phyloP scores from a whole-genome alignment of 495 filamentous ascomycete species.

The Xylaria intraflava region DNA sequence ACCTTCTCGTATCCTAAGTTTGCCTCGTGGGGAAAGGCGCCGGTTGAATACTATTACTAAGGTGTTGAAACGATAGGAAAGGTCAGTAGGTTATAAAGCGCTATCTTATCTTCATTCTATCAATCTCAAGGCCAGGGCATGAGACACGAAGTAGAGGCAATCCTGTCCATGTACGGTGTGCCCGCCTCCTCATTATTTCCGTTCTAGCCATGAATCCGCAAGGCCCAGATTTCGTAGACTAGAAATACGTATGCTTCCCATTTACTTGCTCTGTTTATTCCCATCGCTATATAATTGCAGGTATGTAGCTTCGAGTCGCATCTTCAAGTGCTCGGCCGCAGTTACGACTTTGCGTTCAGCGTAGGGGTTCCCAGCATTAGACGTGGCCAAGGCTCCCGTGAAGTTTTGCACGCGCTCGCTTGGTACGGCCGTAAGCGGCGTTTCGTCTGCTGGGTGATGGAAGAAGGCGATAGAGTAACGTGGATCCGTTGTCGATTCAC shows the following conservation, averaged over 20 bases:
- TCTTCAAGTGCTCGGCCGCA: conserved; percentile 74
- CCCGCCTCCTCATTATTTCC: too few species aligned
- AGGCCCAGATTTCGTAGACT: not conserved
- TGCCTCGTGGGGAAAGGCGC: too few species aligned
- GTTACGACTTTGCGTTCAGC: conserved; percentile 59
- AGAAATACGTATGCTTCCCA: not conserved
- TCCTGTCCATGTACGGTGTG: too few species aligned
- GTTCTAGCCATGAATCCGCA: too few species aligned
- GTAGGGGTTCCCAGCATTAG: conserved; percentile 36
- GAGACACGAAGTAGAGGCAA: too few species aligned
- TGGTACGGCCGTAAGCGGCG: conserved; percentile 67
- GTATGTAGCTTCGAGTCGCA: conserved; percentile 71
- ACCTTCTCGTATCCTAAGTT: too few species aligned
- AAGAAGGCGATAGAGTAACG: conserved; percentile 89
- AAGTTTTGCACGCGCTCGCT: conserved; percentile 45
- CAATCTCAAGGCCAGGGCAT: too few species aligned
- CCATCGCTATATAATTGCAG: conserved; percentile 29
- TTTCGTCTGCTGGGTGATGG: conserved; percentile 73
- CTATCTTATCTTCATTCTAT: too few species aligned
- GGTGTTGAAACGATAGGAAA: too few species aligned
- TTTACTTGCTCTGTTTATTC: not conserved
- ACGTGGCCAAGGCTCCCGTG: conserved; percentile 17
- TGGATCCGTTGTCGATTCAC: conserved; percentile 46
- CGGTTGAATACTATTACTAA: too few species aligned
- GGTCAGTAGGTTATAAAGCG: too few species aligned